Evolutionary conservation across 345 rosid genomes (phyloP).

Genomic region (Angophora floribunda): DNA sequence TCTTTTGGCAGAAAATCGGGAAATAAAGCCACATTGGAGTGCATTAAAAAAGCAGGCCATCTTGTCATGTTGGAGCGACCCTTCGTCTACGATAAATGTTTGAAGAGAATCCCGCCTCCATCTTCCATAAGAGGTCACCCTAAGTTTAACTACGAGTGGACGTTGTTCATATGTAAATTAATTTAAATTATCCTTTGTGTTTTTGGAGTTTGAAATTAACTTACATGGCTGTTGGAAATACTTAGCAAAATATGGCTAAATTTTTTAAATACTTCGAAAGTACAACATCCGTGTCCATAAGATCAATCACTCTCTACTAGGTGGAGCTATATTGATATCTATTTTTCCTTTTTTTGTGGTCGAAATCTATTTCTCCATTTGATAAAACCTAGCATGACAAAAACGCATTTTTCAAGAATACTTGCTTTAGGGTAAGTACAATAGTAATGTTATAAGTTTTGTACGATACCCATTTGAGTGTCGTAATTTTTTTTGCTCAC

Average conservation of each 20-base stretch:
- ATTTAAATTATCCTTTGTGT: neutral
- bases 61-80: neutral
- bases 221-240: neutral
- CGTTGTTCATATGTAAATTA: neutral
- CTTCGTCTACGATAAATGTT: neutral
- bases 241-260: neutral
- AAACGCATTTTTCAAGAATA: too few species aligned
- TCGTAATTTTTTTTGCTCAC: too few species aligned
- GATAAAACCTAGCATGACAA: too few species aligned
- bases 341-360: too few species aligned
- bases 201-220: neutral
- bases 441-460: too few species aligned
- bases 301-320: neutral
- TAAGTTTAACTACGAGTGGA: neutral
- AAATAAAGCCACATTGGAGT: neutral
- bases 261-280: neutral
- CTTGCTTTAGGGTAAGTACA: too few species aligned
- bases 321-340: neutral
- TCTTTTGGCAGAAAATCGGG: neutral
- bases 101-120: neutral
- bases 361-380: too few species aligned
- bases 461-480: too few species aligned
- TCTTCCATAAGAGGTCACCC: neutral
- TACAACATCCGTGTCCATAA: neutral
- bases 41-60: neutral